Evolutionary conservation across 768 basidiomycete genomes (phyloP).

Genomic region (Paxillus ammoniavirescens): DNA sequence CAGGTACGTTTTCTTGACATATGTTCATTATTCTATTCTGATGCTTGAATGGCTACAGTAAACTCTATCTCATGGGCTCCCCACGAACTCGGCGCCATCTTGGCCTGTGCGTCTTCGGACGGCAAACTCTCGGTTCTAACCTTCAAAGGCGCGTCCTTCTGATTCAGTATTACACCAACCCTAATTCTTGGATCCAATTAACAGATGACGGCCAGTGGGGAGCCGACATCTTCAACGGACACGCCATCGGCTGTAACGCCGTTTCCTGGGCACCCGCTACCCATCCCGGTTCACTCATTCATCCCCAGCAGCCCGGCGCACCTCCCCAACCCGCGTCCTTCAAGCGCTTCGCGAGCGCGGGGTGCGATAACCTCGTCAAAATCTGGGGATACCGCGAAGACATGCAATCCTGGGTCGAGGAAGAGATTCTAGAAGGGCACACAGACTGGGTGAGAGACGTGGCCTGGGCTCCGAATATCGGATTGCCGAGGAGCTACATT

Average conservation of each 20-base stretch:
- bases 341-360: slow-evolving; percentile 93
- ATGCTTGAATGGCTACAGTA: slow-evolving; percentile 45
- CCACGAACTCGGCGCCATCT: slow-evolving; percentile 93
- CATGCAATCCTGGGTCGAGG: slow-evolving; percentile 85
- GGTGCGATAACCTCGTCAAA: slow-evolving; percentile 93
- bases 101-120: slow-evolving; percentile 96
- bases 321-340: slow-evolving; percentile 50
- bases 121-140: slow-evolving; percentile 95
- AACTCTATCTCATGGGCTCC: slow-evolving; percentile 99
- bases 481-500: slow-evolving; percentile 90
- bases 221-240: slow-evolving; percentile 91
- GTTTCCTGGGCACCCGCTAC: slow-evolving; percentile 97
- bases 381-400: slow-evolving; percentile 93
- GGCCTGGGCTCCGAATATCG: slow-evolving; percentile 98
- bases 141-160: slow-evolving; percentile 79
- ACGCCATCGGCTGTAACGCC: slow-evolving; percentile 95
- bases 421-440: slow-evolving; percentile 89
- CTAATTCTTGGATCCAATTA: background rate
- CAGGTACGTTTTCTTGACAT: slow-evolving; percentile 53
- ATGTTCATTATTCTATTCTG: background rate
- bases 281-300: slow-evolving; percentile 80
- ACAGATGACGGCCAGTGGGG: slow-evolving; percentile 96
- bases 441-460: slow-evolving; percentile 98
- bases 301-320: slow-evolving; percentile 51
- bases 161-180: background rate